Base-by-base conservation (phyloP, 2,329 filamentous ascomycete genomes). In the Ophiostoma piceae region DNA sequence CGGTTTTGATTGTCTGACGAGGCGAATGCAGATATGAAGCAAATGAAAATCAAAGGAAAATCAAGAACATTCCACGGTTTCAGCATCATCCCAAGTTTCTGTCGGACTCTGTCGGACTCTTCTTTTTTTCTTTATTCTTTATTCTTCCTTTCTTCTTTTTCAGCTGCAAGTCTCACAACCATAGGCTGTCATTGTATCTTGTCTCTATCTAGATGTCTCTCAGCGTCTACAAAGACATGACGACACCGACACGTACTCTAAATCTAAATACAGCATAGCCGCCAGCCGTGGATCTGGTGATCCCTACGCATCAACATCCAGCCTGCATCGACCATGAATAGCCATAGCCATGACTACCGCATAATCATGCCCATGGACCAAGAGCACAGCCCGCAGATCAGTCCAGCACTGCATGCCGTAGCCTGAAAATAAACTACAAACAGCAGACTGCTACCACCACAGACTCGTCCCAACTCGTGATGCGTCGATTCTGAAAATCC, bases 251-350 rank as follows among this genome's bases (percentile, higher is more conserved):
- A 47, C 16, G 43, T 47, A 47, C 43, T 16, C 43, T 14, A 47
- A 19, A n/a, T 47, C 43, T 47, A 47, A 47, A 47, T 47, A 19
- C 43, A 47, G 43, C 51, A 57, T 57, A 57, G 22, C 51, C 51
- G 51, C 51, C 51, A 22, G 47, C 47, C 51, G 51, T 57, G 51
- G 22, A 57, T 57, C n/a, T 29, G 51, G 51, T 29, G 51, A 57
- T 57, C 51, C 51, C 51, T 57, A 57, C 51, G 51, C 22, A 57
- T 57, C n/a, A 14, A 41, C 39, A 12, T 12, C 39, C 2, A 41
- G n/a, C n/a, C n/a, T n/a, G n/a, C n/a, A n/a, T n/a, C n/a, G 6
- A 37, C 37, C 39, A 14, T 14, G 12, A 12, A 41, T 41, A 29
- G 26, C 26, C 26, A 29, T 29, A 29, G 6, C 37, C 11, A 39